Conservation (phyloP, 768 basidiomycete genomes). For the Boletus coccyginus region DNA sequence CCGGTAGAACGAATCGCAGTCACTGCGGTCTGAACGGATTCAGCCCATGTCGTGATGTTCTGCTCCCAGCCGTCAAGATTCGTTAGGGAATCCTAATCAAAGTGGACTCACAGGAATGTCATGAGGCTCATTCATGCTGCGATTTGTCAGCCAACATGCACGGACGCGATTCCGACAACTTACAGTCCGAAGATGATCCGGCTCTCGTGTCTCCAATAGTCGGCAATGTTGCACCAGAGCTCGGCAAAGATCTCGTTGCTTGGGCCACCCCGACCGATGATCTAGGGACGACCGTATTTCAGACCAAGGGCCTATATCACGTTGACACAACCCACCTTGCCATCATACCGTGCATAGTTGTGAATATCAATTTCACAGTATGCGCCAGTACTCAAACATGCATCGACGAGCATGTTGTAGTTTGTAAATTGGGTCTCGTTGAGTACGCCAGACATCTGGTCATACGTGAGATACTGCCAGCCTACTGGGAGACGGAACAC, state of each 20-base stretch:
- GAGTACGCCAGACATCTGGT: slow-evolving; percentile 38
- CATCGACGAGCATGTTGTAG: slow-evolving; percentile 46
- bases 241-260: slow-evolving; percentile 50
- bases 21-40: slow-evolving; percentile 53
- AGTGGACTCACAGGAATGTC: slow-evolving; percentile 40
- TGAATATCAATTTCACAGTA: slow-evolving; percentile 57
- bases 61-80: neutral
- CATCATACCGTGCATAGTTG: slow-evolving; percentile 59
- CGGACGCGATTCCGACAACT: slow-evolving; percentile 8
- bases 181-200: slow-evolving; percentile 51
- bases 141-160: neutral
- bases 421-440: slow-evolving; percentile 42
- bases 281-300: slow-evolving; percentile 24
- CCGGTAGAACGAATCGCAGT: slow-evolving; percentile 54
- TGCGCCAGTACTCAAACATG: slow-evolving; percentile 47
- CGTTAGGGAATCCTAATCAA: neutral
- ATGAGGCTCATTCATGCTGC: slow-evolving; percentile 64
- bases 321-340: slow-evolving; percentile 28
- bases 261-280: slow-evolving; percentile 64
- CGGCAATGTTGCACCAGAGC: slow-evolving; percentile 52
- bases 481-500: slow-evolving; percentile 58
- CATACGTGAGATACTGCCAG: slow-evolving; percentile 53
- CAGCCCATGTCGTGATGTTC: slow-evolving; percentile 47
- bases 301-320: neutral
- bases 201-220: slow-evolving; percentile 41